phyloP scores from a whole-genome alignment of 352 stramenopile genomes.

The Phytophthora pseudosyringae region DNA sequence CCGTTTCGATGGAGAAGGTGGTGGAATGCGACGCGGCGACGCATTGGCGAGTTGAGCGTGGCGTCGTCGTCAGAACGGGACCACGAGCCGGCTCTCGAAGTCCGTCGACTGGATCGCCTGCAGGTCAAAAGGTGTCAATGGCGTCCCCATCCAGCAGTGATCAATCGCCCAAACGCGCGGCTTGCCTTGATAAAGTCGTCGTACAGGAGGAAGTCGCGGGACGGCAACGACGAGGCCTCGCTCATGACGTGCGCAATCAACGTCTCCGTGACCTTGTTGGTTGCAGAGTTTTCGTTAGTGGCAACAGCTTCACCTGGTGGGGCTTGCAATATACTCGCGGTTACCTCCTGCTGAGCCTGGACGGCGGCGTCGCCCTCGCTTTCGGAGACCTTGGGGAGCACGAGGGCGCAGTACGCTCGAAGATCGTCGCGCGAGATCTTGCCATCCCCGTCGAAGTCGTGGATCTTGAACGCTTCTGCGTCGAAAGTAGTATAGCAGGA shows the following conservation, averaged over 20 bases:
- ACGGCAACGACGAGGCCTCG: slow-evolving; percentile 60
- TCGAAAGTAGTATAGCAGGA: background rate
- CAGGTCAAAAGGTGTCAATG: slow-evolving; percentile 15
- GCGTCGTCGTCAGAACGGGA: slow-evolving; percentile 53
- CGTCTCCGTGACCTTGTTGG: slow-evolving; percentile 43
- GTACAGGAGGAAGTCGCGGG: slow-evolving; percentile 52
- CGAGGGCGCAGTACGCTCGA: slow-evolving; percentile 47
- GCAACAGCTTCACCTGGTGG: background rate
- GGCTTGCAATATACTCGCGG: background rate
- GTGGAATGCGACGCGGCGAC: slow-evolving; percentile 8
- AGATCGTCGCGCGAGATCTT: slow-evolving; percentile 71
- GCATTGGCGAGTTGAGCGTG: slow-evolving; percentile 21
- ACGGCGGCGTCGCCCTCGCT: slow-evolving; percentile 29
- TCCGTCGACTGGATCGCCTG: slow-evolving; percentile 66
- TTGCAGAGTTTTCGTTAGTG: slow-evolving; percentile 1
- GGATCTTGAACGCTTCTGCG: slow-evolving; percentile 68
- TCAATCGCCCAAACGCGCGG: background rate
- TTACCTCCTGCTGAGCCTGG: slow-evolving; percentile 43
- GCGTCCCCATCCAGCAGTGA: slow-evolving; percentile 11
- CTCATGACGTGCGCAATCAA: slow-evolving; percentile 55
- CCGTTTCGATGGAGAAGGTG: slow-evolving; percentile 29
- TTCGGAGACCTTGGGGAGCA: slow-evolving; percentile 43
- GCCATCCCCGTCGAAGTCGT: slow-evolving; percentile 76
- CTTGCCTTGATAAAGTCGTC: slow-evolving; percentile 69
- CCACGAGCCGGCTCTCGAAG: slow-evolving; percentile 63